Base-by-base conservation (phyloP, 2,329 filamentous ascomycete genomes). In the Dothistroma pini region DNA sequence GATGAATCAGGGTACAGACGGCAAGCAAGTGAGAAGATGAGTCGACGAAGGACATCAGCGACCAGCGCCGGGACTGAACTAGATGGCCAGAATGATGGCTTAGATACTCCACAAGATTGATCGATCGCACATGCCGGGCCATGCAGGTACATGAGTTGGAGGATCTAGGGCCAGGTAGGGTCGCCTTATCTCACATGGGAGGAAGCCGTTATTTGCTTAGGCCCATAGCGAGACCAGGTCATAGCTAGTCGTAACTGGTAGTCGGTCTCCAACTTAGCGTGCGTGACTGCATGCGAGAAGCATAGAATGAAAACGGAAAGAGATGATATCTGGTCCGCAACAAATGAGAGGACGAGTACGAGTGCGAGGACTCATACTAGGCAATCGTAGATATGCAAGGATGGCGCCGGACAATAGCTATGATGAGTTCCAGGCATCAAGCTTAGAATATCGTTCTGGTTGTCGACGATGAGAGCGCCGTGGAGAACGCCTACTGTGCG, bases 81-180 rank as follows among this genome's bases (percentile, higher is more conserved):
- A 35, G 29, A 34, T 47, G 34, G 54, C 29, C 57, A 55, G 51
- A 48, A 48, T n/a, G 31, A 62, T 56, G 57, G 60, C 60, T 62
- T 59, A 59, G 60, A 59, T 47, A 19, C 29, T 22, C 58, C 31
- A 22, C 56, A 62, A 55, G 60, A 35, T 29, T 41, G 21, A 58
- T 54, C 35, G 55, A 52, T 25, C 34, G 54, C 48, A 54, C 58
- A 51, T 50, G 47, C 60, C 62, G 35, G 57, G 59, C 62, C 50
- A 66, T 64, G 61, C 62, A 62, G 58, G 63, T 62, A 62, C 60
- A 62, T 51, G 38, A 48, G 41, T 32, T 56, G 61, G 54, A 63
- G 57, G 48, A 59, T 50, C 29, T 52, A 54, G 54, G 53, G 22
- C 53, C 22, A 16, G 41, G 31, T 34, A 60, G 57, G 59, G 56